Base-by-base conservation (phyloP, 768 basidiomycete genomes). In the Pleurotus salmoneostramineus region DNA sequence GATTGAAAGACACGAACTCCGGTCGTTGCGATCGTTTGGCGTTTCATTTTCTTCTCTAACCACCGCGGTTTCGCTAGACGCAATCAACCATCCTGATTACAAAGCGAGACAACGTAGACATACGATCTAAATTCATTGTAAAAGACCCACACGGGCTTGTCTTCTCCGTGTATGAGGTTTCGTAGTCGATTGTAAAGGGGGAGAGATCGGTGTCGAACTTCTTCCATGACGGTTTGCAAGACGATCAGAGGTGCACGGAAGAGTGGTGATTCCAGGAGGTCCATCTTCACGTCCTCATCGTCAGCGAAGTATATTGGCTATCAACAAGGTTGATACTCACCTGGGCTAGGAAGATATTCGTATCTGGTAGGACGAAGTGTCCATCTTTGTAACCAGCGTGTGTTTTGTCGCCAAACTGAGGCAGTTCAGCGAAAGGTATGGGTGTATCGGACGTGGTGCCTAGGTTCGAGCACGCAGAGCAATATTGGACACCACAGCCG, bases 101-200 rank as follows among this genome's bases (percentile, higher is more conserved):
- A 56, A 6, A 6, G 37, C 12, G 15, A 43, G 10, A 33, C n/a
- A 31, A 44, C 14, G 36, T 49, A 14, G 8, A 82, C 89, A 60
- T 60, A 93, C 91, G 84, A 86, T 68, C 87, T 74, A 67, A 85
- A 93, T 66, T 94, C 92, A 65, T 95, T 92, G 68, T 94, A 93
- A 67, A 93, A 93, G 5, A 91, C 77, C 85, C 87, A 92, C 7
- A 88, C 80, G n/a, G 74, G 77, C 67, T 93, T 94, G 60, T 93
- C 93, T 58, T 98, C 96, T 62, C 86, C 83, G 61, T 85, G 89
- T 33, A 89, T 79, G 48, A 98, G 78, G 1, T 88, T 83, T 64
- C 92, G 95, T 61, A 99, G 79, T 34, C 95, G 88, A 69, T 95
- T 98, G 73, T 93, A 94, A 12, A 98, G 74, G 3, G 96, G 96